Percentiles rank a stretch among this genome's conserved stretches.
These are phyloP conservation scores for Trichosporon sp. DNA, from an alignment of 1,284 basidiomycete species.

Conservation along the genomic window DNA sequence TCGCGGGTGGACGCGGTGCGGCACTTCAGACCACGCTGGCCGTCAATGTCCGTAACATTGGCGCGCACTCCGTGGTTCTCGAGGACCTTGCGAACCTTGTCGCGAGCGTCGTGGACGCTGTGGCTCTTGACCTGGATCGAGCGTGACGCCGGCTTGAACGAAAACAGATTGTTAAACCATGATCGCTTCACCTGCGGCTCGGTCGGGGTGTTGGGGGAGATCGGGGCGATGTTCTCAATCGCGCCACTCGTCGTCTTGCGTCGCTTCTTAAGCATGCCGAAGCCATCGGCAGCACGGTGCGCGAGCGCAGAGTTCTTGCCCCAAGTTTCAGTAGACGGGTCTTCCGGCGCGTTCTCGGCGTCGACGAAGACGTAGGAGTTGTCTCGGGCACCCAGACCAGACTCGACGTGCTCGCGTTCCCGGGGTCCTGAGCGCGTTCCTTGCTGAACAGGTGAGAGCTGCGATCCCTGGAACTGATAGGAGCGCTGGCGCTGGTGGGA, in stretches of 20 bases:
- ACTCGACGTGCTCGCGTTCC: slow-evolving; percentile 23
- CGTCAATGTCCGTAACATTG: slow-evolving; percentile 36
- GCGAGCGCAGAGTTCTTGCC: slow-evolving; percentile 27
- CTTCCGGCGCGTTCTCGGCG: slow-evolving; percentile 27
- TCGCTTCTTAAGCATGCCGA: slow-evolving; percentile 46
- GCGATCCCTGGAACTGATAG: slow-evolving; percentile 3
- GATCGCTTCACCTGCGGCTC: slow-evolving; percentile 56
- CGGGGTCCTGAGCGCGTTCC: background rate
- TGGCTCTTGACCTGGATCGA: slow-evolving; percentile 38
- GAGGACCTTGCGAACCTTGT: slow-evolving; percentile 31
- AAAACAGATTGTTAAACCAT: slow-evolving; percentile 88
- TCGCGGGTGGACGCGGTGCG: slow-evolving; percentile 34
- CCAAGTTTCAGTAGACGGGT: slow-evolving; percentile 28
- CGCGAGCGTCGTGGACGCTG: slow-evolving; percentile 41
- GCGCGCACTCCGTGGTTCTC: slow-evolving; percentile 34
- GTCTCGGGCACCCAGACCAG: slow-evolving; percentile 34
- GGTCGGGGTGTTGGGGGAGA: slow-evolving; percentile 3
- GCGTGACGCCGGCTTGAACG: slow-evolving; percentile 68
- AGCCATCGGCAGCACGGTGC: slow-evolving; percentile 37
- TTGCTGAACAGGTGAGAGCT: background rate
- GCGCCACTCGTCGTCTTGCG: slow-evolving; percentile 26
- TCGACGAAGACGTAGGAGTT: slow-evolving; percentile 46
- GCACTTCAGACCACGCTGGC: slow-evolving; percentile 41
- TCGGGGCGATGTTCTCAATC: background rate
- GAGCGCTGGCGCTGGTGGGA: slow-evolving; percentile 3